Percentiles rank a stretch among this genome's conserved stretches.
Evolutionary conservation across 2,329 filamentous ascomycete genomes (phyloP).

Genomic region (Aspergillus sp.): DNA sequence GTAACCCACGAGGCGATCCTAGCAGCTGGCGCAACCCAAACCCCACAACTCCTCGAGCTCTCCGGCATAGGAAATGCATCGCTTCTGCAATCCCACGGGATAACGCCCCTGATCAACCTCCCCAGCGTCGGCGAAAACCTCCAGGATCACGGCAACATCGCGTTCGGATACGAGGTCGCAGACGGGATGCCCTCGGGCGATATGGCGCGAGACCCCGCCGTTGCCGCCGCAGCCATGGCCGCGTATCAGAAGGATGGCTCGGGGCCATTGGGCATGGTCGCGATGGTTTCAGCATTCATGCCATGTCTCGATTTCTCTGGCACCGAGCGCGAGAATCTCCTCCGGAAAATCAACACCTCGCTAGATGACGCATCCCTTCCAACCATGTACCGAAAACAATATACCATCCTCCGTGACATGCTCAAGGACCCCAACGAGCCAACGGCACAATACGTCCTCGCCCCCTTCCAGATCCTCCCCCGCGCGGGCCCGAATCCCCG

Average conservation of each 20-base stretch:
- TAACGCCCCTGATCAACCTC: conserved; percentile 50
- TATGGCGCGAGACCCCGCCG: conserved; percentile 25
- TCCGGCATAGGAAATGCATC: conserved; percentile 61
- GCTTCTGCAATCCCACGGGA: conserved; percentile 46
- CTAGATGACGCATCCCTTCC: not conserved
- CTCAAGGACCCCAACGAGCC: conserved; percentile 23
- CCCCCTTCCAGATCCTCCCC: conserved; percentile 26
- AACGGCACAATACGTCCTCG: conserved; percentile 26
- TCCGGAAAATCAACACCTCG: conserved; percentile 5
- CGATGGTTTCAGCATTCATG: conserved; percentile 28
- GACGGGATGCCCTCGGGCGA: conserved; percentile 32
- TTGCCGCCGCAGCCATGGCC: conserved; percentile 27
- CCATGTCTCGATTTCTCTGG: conserved; percentile 19
- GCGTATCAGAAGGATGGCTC: conserved; percentile 30
- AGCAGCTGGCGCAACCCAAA: conserved; percentile 61
- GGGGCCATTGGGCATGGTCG: conserved; percentile 31
- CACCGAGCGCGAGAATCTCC: conserved; percentile 10
- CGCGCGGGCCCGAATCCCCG: conserved; percentile 13
- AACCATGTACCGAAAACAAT: not conserved
- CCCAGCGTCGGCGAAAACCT: conserved; percentile 56
- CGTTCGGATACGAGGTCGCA: conserved; percentile 28
- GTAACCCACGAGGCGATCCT: conserved; percentile 60
- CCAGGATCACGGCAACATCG: conserved; percentile 50
- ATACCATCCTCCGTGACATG: conserved; percentile 13
- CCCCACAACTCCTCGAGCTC: conserved; percentile 63